Percentiles rank a stretch among this genome's conserved stretches.
These are phyloP conservation scores for Aspergillus hancockii DNA, from an alignment of 495 filamentous ascomycete genomes.

Conservation along the genomic window DNA sequence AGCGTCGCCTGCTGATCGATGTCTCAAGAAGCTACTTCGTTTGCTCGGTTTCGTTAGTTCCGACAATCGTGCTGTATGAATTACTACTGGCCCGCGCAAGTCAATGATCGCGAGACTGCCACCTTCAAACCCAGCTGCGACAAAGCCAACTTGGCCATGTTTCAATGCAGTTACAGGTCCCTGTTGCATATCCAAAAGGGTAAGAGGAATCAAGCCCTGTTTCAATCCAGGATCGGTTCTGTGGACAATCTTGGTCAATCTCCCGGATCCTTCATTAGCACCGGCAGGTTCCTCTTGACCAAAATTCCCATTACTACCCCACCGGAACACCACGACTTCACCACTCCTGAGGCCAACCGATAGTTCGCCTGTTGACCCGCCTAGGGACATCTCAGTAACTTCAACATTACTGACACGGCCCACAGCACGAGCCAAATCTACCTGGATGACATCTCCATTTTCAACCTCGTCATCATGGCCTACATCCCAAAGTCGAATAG, in stretches of 20 bases:
- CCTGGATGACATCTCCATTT: conserved; percentile 76
- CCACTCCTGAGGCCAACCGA: conserved; percentile 78
- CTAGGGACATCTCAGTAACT: conserved; percentile 72
- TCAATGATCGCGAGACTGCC: conserved; percentile 82
- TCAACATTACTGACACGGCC: conserved; percentile 76
- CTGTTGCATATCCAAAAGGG: conserved; percentile 77
- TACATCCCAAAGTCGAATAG: conserved; percentile 83
- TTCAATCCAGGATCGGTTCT: conserved; percentile 77
- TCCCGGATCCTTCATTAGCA: conserved; percentile 52
- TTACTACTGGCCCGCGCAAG: conserved; percentile 83
- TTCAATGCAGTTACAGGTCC: conserved; percentile 76
- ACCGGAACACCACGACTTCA: conserved; percentile 84
- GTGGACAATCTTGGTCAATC: conserved; percentile 69
- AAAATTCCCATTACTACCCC: conserved; percentile 73
- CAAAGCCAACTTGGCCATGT: conserved; percentile 87
- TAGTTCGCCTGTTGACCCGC: conserved; percentile 76
- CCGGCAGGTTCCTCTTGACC: conserved; percentile 57
- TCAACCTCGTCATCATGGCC: conserved; percentile 92
- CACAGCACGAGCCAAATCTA: conserved; percentile 83
- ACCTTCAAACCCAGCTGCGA: conserved; percentile 79
- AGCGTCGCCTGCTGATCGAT: conserved; percentile 43
- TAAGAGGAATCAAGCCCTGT: conserved; percentile 78
- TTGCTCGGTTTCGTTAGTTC: conserved; percentile 72
- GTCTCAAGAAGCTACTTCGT: conserved; percentile 63
- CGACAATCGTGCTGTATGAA: conserved; percentile 66